Conservation (phyloP, 1,284 basidiomycete genomes). For the Irpex rosettiformis region DNA sequence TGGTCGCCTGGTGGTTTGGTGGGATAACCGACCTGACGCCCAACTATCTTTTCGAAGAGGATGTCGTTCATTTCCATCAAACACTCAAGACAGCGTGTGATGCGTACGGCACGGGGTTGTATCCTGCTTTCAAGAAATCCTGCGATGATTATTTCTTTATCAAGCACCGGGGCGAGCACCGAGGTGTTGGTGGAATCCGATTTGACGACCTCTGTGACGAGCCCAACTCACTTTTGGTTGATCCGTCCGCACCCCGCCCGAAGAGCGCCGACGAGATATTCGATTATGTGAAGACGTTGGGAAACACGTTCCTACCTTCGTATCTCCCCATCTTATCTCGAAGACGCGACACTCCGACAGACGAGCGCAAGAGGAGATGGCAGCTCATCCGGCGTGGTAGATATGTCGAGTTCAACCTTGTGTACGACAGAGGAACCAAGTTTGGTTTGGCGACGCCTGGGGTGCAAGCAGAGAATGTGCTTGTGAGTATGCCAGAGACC, state of each 20-base stretch:
- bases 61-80: conserved; percentile 85
- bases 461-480: conserved; percentile 88
- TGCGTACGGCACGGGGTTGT: conserved; percentile 66
- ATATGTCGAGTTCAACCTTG: conserved; percentile 94
- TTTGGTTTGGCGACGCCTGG: conserved; percentile 91
- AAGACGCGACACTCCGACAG: conserved; percentile 52
- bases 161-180: conserved; percentile 81
- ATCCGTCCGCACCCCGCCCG: conserved; percentile 45
- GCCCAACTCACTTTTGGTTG: conserved; percentile 51
- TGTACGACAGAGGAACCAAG: conserved; percentile 84
- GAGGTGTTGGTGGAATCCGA: conserved; percentile 94
- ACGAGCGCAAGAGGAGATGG: conserved; percentile 76
- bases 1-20: conserved; percentile 97
- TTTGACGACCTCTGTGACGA: conserved; percentile 85
- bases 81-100: conserved; percentile 80
- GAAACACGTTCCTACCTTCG: conserved; percentile 79
- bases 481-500: conserved; percentile 89
- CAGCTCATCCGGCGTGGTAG: conserved; percentile 85
- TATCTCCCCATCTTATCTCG: conserved; percentile 81
- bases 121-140: conserved; percentile 88
- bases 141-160: conserved; percentile 98
- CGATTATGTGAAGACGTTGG: conserved; percentile 65
- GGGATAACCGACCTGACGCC: conserved; percentile 95
- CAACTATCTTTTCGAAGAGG: conserved; percentile 86
- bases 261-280: conserved; percentile 68